Conservation (phyloP, 2,329 filamentous ascomycete genomes). For the Tolypocladium tundrense region DNA sequence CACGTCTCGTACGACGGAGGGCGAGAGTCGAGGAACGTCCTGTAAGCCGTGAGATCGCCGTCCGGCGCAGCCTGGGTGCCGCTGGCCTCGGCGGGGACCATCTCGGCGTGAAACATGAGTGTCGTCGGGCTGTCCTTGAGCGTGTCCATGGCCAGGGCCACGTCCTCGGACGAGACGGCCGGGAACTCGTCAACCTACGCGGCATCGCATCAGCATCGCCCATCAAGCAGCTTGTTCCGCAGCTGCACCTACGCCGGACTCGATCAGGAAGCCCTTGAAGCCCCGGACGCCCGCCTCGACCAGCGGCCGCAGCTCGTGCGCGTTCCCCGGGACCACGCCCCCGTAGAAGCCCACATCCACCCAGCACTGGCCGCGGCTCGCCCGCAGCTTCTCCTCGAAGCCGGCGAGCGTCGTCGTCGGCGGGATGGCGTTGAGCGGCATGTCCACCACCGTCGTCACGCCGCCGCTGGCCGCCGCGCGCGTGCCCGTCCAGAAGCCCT, state of each 20-base stretch:
- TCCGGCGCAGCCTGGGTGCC: constrained; percentile 19
- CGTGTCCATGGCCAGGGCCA: constrained; percentile 68
- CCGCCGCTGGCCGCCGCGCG: constrained; percentile 89
- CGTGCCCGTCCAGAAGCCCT: constrained; percentile 93
- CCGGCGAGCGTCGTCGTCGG: constrained; percentile 83
- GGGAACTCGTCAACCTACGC: constrained; percentile 86
- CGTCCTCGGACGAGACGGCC: constrained; percentile 70
- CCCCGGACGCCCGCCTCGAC: constrained; percentile 81
- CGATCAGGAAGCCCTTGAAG: constrained; percentile 96
- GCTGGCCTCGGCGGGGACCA: constrained; percentile 78
- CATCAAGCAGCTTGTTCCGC: no score
- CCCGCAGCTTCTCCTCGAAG: constrained; percentile 74
- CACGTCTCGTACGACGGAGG: constrained; percentile 86
- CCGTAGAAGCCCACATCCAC: constrained; percentile 99
- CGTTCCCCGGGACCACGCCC: constrained; percentile 85
- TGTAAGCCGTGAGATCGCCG: constrained; percentile 67
- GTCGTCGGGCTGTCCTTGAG: constrained; percentile 76
- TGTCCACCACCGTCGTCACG: constrained; percentile 93
- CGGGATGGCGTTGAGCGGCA: constrained; percentile 95
- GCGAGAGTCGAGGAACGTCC: constrained; percentile 83
- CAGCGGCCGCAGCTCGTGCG: constrained; percentile 64
- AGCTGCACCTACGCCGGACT: constrained; percentile 65
- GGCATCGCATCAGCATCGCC: background rate
- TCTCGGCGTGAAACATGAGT: constrained; percentile 98
- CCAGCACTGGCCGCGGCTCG: constrained; percentile 84